phyloP scores from a whole-genome alignment of 2,329 filamentous ascomycete species.

The Nothopassalora personata region DNA sequence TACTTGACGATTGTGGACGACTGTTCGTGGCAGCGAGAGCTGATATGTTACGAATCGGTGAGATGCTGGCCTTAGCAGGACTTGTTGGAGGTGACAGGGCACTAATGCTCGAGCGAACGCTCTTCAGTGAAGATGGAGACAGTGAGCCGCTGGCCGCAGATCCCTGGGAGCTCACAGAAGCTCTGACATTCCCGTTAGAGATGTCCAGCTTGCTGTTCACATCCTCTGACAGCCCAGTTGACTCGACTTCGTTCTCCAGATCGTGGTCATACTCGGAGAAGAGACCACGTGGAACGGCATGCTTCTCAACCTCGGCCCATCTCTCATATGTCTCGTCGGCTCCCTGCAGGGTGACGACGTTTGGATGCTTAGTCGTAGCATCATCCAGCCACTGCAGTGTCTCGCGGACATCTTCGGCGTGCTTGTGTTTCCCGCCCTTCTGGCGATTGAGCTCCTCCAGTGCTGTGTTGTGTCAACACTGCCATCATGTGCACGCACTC shows the following conservation, averaged over 20 bases:
- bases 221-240: slow-evolving; percentile 34
- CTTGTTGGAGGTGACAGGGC: slow-evolving; percentile 30
- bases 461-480: slow-evolving; percentile 31
- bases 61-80: slow-evolving; percentile 26
- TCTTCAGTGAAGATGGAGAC: slow-evolving; percentile 38
- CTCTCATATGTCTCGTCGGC: slow-evolving; percentile 43
- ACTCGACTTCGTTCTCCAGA: slow-evolving; percentile 32
- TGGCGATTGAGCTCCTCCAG: slow-evolving; percentile 43
- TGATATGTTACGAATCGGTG: slow-evolving; percentile 17
- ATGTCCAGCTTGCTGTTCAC: slow-evolving; percentile 28
- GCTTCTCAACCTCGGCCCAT: slow-evolving; percentile 49
- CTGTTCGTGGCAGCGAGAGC: slow-evolving; percentile 7
- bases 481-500: background rate
- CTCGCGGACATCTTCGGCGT: slow-evolving; percentile 43
- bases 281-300: slow-evolving; percentile 44
- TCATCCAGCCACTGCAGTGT: slow-evolving; percentile 49
- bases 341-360: slow-evolving; percentile 44
- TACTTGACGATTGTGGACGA: slow-evolving; percentile 17
- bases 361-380: slow-evolving; percentile 41
- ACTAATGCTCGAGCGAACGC: slow-evolving; percentile 33
- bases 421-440: slow-evolving; percentile 38
- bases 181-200: slow-evolving; percentile 33
- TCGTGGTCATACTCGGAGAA: slow-evolving; percentile 45
- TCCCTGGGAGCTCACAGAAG: slow-evolving; percentile 41
- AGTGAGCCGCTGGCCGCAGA: slow-evolving; percentile 36